Base-by-base conservation (phyloP, 2,329 filamentous ascomycete species). In the Diaporthe amygdali region DNA sequence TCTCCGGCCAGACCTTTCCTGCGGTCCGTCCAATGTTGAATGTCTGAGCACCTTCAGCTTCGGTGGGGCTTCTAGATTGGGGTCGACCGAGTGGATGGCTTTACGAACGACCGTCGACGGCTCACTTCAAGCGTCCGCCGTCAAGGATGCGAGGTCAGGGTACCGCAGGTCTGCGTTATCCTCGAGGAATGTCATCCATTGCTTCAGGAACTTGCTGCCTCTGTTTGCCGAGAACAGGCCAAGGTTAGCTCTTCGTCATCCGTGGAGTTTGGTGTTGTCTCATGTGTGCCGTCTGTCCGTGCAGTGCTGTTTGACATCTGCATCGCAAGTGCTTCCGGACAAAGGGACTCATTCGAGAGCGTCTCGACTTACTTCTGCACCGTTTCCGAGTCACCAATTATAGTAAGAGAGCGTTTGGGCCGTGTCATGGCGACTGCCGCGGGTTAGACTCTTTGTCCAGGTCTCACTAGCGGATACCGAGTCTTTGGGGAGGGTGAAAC, bases 351-450 rank as follows among this genome's bases (percentile, higher is more conserved):
- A 22, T 17, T 73, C 39, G 46, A 49, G 72, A 72, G 59, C 63
- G 68, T 66, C 72, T 72, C 52, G 72, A 90, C 93, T 89, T 86
- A 97, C 93, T 89, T 91, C 82, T 92, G 91, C 69, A 97, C 94
- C 3, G 96, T 98, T 80, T 98, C 96, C 71, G 94, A 96, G 81
- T 99, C 96, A 54, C 96, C 96, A 77, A 98, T 92, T 22, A 99
- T 89, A 74, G 94, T 96, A 52, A 99, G 86, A 79, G 96, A 96
- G 76, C 96, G 90, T 84, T 93, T 96, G 7, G 96, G 94, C 75
- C 96, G 90, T 73, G 96, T 99, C 95, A 99, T 98, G 67, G 96
- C 96, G 76, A 98, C 95, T 97, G 76, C 71, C 44, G 56, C 70
- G 75, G 72, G 77, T 81, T 78, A 80, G 77, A 76, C 61, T 74